Conservation (phyloP, 1,284 basidiomycete species). For the Cryptococcus sp. region DNA sequence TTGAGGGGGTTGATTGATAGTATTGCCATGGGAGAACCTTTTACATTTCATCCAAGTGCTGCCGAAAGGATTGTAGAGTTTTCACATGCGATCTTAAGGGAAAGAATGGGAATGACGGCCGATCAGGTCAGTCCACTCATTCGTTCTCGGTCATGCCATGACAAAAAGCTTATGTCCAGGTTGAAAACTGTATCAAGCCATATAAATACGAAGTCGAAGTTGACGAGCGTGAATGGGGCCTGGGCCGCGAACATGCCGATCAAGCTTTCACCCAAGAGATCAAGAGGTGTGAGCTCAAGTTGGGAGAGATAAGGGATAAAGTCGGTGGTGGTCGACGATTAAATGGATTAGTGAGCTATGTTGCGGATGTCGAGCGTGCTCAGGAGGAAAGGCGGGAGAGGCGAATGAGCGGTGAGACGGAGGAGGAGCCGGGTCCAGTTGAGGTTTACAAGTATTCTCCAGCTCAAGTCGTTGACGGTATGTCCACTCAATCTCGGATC, state of each 20-base stretch:
- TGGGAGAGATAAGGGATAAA: slow-evolving; percentile 76
- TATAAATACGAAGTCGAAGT: slow-evolving; percentile 90
- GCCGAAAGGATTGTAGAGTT: slow-evolving; percentile 86
- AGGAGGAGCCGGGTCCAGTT: slow-evolving; percentile 49
- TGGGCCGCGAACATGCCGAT: slow-evolving; percentile 69
- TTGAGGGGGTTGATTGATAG: slow-evolving; percentile 82
- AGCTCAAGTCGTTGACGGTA: slow-evolving; percentile 83
- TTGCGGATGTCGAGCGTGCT: slow-evolving; percentile 74
- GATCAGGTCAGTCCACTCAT: slow-evolving; percentile 59
- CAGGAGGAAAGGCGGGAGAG: slow-evolving; percentile 60
- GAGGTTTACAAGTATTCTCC: slow-evolving; percentile 87
- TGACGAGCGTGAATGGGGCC: slow-evolving; percentile 85
- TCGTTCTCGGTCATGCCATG: background rate
- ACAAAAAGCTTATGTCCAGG: slow-evolving; percentile 35
- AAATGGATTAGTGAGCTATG: slow-evolving; percentile 72
- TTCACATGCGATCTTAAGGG: slow-evolving; percentile 84
- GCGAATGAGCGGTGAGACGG: slow-evolving; percentile 41
- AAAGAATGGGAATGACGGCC: slow-evolving; percentile 84
- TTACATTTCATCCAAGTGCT: slow-evolving; percentile 81
- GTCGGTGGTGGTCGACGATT: slow-evolving; percentile 81
- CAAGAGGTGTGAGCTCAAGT: slow-evolving; percentile 74
- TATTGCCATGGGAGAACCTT: slow-evolving; percentile 82
- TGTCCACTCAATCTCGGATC: slow-evolving; percentile 36
- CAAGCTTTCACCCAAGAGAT: slow-evolving; percentile 80
- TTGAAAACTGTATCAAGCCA: slow-evolving; percentile 99